Percentiles rank a stretch among this genome's conserved stretches.
Conservation (phyloP, 768 basidiomycete genomes). For the Rubroboletus satanas region DNA sequence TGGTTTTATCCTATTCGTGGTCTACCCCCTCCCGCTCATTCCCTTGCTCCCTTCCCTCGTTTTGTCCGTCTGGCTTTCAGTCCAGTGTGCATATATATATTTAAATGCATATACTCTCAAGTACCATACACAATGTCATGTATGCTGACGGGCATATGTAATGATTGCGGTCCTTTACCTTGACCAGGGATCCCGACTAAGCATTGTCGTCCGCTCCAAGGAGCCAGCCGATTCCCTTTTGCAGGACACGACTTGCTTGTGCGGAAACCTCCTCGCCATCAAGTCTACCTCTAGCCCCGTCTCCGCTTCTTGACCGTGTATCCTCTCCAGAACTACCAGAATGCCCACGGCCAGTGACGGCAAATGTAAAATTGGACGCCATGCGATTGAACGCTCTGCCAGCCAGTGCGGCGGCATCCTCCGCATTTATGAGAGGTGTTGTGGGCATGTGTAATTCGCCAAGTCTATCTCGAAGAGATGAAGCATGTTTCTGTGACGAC, state of each 20-base stretch:
- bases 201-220: slow-evolving; percentile 73
- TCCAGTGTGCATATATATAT: slow-evolving; percentile 25
- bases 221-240: slow-evolving; percentile 94
- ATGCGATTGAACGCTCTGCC: slow-evolving; percentile 75
- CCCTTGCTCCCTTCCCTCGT: slow-evolving; percentile 15
- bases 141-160: slow-evolving; percentile 17
- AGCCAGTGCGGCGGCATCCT: slow-evolving; percentile 78
- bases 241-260: slow-evolving; percentile 76
- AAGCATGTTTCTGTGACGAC: slow-evolving; percentile 36
- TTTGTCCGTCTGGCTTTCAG: slow-evolving; percentile 27
- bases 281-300: slow-evolving; percentile 39
- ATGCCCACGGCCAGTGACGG: slow-evolving; percentile 42
- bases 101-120: slow-evolving; percentile 17
- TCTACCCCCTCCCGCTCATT: slow-evolving; percentile 19
- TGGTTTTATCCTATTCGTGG: slow-evolving; percentile 29
- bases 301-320: slow-evolving; percentile 34
- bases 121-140: slow-evolving; percentile 15
- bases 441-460: slow-evolving; percentile 66
- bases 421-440: slow-evolving; percentile 63
- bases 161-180: slow-evolving; percentile 4
- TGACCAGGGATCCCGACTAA: background rate
- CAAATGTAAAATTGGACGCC: slow-evolving; percentile 71
- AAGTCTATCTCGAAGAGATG: slow-evolving; percentile 58
- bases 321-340: slow-evolving; percentile 21
- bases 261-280: slow-evolving; percentile 61